These are phyloP conservation scores for Rhytidhysteron rufulum DNA, from an alignment of 2,329 filamentous ascomycete genomes.

Conservation along the genomic window DNA sequence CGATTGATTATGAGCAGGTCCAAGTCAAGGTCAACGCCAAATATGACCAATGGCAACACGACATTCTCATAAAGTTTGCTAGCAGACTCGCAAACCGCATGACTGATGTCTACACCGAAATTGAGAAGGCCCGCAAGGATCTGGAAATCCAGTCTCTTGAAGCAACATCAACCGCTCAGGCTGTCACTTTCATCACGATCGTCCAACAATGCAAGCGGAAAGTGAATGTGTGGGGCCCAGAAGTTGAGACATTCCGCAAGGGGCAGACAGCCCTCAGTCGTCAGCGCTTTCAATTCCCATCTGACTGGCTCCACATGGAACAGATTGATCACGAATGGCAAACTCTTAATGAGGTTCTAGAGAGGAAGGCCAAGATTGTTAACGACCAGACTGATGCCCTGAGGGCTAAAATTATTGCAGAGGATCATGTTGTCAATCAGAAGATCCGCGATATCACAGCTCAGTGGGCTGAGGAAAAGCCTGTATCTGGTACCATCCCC, in stretches of 20 bases:
- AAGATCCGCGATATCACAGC: slow-evolving; percentile 80
- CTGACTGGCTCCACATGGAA: slow-evolving; percentile 92
- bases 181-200: slow-evolving; percentile 96
- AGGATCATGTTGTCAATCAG: slow-evolving; percentile 86
- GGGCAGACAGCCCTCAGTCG: slow-evolving; percentile 88
- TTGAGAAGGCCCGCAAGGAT: slow-evolving; percentile 84
- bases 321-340: slow-evolving; percentile 97
- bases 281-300: slow-evolving; percentile 89
- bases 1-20: slow-evolving; percentile 96
- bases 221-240: slow-evolving; percentile 89
- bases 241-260: slow-evolving; percentile 93
- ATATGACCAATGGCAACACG: slow-evolving; percentile 99
- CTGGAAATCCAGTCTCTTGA: slow-evolving; percentile 90
- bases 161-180: slow-evolving; percentile 91
- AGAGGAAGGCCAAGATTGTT: slow-evolving; percentile 90
- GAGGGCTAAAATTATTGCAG: slow-evolving; percentile 88
- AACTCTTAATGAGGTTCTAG: slow-evolving; percentile 84
- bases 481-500: slow-evolving; percentile 88
- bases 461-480: slow-evolving; percentile 96
- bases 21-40: slow-evolving; percentile 98
- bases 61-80: slow-evolving; percentile 92
- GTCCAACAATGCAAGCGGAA: slow-evolving; percentile 95
- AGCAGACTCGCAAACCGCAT: slow-evolving; percentile 83
- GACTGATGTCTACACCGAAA: slow-evolving; percentile 86
- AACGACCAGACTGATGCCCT: slow-evolving; percentile 94